A percentile compares a stretch with the other conserved stretches of the same genome.
Conservation (phyloP, 1,139 yeast genomes). For the Blastobotrys malaysiensis region DNA sequence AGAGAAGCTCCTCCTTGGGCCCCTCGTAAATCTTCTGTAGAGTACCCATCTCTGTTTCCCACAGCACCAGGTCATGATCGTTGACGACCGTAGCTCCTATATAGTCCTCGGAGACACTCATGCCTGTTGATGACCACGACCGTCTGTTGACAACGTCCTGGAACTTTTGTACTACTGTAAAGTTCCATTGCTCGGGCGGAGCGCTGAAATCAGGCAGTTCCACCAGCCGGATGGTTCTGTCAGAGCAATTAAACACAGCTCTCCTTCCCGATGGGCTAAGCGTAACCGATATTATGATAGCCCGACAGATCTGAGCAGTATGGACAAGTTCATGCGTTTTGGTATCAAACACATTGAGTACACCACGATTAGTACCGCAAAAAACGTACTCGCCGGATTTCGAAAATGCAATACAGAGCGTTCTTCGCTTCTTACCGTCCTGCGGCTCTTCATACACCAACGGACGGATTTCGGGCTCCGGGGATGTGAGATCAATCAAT, state of each 20-base stretch:
- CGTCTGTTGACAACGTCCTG: conserved; percentile 86
- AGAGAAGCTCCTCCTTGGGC: conserved; percentile 77
- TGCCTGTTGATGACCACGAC: conserved; percentile 82
- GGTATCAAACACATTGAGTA: conserved; percentile 47
- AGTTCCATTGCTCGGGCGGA: conserved; percentile 41
- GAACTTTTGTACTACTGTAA: conserved; percentile 73
- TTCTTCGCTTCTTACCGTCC: conserved; percentile 23
- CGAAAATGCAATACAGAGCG: conserved; percentile 35
- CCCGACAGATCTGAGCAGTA: conserved; percentile 52
- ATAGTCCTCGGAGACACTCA: conserved; percentile 76
- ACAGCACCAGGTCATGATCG: conserved; percentile 81
- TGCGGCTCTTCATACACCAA: conserved; percentile 22
- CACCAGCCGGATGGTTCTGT: conserved; percentile 71
- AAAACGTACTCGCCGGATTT: conserved; percentile 51
- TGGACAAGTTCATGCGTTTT: conserved; percentile 36
- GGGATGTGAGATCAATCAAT: conserved; percentile 25
- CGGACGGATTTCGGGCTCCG: conserved; percentile 22
- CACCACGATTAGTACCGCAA: conserved; percentile 79
- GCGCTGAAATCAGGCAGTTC: conserved; percentile 45
- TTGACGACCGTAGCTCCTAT: conserved; percentile 81
- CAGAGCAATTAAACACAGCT: conserved; percentile 75
- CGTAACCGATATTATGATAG: conserved; percentile 67
- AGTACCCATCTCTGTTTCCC: conserved; percentile 91
- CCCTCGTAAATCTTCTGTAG: conserved; percentile 86
- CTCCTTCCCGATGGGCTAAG: conserved; percentile 63